Conservation (phyloP, 352 stramenopile genomes). For the Nothophytophthora sp. region DNA sequence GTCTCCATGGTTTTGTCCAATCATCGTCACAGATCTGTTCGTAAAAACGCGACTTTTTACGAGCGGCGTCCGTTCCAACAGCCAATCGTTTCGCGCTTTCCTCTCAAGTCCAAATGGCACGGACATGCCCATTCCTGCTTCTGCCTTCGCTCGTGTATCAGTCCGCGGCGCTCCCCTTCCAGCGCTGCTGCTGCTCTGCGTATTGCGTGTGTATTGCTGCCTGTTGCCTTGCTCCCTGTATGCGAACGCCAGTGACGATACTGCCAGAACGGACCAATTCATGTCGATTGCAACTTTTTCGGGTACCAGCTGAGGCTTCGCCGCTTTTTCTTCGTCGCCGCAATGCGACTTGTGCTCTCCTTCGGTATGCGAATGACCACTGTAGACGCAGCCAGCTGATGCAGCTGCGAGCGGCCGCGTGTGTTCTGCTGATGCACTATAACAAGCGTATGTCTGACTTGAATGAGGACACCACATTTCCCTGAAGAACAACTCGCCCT, state of each 20-base stretch:
- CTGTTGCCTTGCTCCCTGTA: not conserved
- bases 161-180: not conserved
- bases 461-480: constrained; percentile 62
- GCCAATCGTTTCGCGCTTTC: not conserved
- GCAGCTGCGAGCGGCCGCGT: too few relatives aligned
- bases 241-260: constrained; percentile 69
- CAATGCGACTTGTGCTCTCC: too few relatives aligned
- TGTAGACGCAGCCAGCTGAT: too few relatives aligned
- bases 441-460: constrained; percentile 91
- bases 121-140: constrained; percentile 27
- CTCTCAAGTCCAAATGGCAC: not conserved
- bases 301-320: constrained; percentile 87
- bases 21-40: not conserved
- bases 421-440: constrained; percentile 67
- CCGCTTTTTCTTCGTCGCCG: too few relatives aligned
- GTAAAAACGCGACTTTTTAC: constrained; percentile 1
- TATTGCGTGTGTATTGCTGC: constrained; percentile 1
- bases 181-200: not conserved
- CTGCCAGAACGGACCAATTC: constrained; percentile 86
- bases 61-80: not conserved
- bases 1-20: not conserved
- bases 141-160: constrained; percentile 6
- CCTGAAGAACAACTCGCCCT: constrained; percentile 42
- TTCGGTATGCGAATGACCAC: too few relatives aligned
- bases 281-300: constrained; percentile 91